Evolutionary conservation across 306 rosid species (phyloP).

Genomic region (Malus orientalis): DNA sequence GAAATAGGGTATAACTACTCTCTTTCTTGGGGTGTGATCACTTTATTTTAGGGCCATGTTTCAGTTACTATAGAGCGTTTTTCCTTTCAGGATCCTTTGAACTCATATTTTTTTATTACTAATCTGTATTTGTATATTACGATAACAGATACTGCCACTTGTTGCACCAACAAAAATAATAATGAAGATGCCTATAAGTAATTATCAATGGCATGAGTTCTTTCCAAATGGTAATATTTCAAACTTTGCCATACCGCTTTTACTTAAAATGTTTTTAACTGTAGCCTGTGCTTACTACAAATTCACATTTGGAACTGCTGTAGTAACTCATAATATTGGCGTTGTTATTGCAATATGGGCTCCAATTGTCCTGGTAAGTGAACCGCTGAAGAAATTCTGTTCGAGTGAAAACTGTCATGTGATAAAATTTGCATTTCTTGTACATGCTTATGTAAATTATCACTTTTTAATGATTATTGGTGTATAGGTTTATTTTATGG

Average conservation of each 20-base stretch:
- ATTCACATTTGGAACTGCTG: constrained; percentile 21
- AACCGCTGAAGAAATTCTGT: background rate
- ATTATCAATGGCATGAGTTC: constrained; percentile 94
- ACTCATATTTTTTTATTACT: background rate
- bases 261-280: constrained; percentile 3
- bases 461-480: constrained; percentile 16
- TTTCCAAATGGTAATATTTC: constrained; percentile 70
- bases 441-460: constrained; percentile 5
- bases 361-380: constrained; percentile 89
- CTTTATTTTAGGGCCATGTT: background rate
- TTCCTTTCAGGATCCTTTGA: background rate
- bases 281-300: constrained; percentile 15
- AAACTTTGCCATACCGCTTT: constrained; percentile 6
- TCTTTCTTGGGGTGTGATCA: background rate
- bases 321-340: constrained; percentile 56
- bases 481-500: constrained; percentile 90
- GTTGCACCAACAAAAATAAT: constrained; percentile 78
- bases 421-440: constrained; percentile 13
- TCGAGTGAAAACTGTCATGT: constrained; percentile 5
- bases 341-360: constrained; percentile 83
- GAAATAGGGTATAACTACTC: background rate
- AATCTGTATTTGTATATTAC: constrained; percentile 15
- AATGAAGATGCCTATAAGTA: constrained; percentile 57
- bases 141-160: constrained; percentile 67
- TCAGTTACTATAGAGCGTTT: background rate